These are phyloP conservation scores for Friedmanniomyces endolithicus DNA, from an alignment of 495 filamentous ascomycete species.

Conservation along the genomic window DNA sequence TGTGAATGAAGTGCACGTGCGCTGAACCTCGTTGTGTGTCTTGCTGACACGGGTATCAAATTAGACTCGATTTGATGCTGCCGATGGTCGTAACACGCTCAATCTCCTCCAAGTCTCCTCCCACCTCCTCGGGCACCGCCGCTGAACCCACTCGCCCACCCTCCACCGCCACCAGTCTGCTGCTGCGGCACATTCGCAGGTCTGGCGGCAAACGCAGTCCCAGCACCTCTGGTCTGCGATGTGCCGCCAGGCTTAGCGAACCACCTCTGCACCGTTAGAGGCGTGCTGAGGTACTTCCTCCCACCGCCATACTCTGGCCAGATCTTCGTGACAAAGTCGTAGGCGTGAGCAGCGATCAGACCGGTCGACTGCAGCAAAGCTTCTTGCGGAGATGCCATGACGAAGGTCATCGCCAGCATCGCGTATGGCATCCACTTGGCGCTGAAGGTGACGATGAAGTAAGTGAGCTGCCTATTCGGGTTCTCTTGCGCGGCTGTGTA, in stretches of 20 bases:
- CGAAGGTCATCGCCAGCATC: conserved; percentile 56
- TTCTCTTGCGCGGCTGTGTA: conserved; percentile 79
- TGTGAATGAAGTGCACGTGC: too few species aligned
- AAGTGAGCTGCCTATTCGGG: conserved; percentile 52
- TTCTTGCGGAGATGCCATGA: conserved; percentile 39
- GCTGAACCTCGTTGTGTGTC: too few species aligned
- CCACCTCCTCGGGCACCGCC: conserved; percentile 13
- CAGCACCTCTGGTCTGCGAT: conserved; percentile 29
- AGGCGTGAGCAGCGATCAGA: conserved; percentile 68
- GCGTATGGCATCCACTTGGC: conserved; percentile 63
- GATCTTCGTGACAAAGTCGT: conserved; percentile 71
- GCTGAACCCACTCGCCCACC: conserved; percentile 19
- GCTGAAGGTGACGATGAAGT: conserved; percentile 67
- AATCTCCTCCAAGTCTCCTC: conserved; percentile 13
- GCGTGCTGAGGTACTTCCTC: conserved; percentile 56
- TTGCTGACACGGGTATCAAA: too few species aligned
- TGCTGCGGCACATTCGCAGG: conserved; percentile 9
- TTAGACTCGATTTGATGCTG: too few species aligned
- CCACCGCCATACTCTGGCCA: conserved; percentile 78
- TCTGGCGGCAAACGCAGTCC: conserved; percentile 36
- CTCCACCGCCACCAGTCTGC: conserved; percentile 11
- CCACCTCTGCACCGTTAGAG: conserved; percentile 48
- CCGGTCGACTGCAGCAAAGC: conserved; percentile 51
- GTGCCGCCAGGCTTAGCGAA: conserved; percentile 36
- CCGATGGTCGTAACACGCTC: not conserved